Evolutionary conservation across 2,329 filamentous ascomycete genomes (phyloP).

Genomic region (Nakataea oryzae): DNA sequence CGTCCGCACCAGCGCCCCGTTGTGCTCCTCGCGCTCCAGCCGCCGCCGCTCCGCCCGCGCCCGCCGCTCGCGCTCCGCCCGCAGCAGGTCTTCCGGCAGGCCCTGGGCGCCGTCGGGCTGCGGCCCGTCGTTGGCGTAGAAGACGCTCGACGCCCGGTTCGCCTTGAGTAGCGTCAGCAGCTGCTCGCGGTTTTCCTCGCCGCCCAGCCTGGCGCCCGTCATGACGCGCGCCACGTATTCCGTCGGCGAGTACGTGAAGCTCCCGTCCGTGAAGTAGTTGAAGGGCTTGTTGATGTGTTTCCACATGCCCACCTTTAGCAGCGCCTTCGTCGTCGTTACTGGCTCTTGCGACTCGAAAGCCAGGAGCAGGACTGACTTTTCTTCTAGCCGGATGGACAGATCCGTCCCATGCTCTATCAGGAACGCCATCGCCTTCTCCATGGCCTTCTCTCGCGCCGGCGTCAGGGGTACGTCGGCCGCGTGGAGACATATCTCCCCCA

Average conservation of each 20-base stretch:
- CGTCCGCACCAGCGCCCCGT: constrained; percentile 33
- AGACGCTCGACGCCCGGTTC: constrained; percentile 42
- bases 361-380: constrained; percentile 48
- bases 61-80: constrained; percentile 38
- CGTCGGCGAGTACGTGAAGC: constrained; percentile 51
- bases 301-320: constrained; percentile 56
- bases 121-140: constrained; percentile 39
- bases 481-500: constrained; percentile 53
- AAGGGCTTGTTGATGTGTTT: constrained; percentile 50
- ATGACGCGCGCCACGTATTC: constrained; percentile 47
- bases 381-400: constrained; percentile 40
- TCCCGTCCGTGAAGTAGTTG: constrained; percentile 41
- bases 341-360: constrained; percentile 48
- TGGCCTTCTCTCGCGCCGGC: constrained; percentile 35
- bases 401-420: constrained; percentile 45
- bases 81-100: constrained; percentile 37
- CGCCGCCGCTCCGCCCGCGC: constrained; percentile 32
- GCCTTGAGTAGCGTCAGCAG: constrained; percentile 37
- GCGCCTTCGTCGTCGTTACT: constrained; percentile 40
- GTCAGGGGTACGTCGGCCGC: constrained; percentile 36
- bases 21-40: constrained; percentile 38
- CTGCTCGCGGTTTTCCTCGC: constrained; percentile 25
- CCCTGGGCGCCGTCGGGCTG: constrained; percentile 44
- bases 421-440: constrained; percentile 46
- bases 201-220: constrained; percentile 7